Base-by-base conservation (phyloP, 495 filamentous ascomycete species). In the Hypoxylon trugodes region DNA sequence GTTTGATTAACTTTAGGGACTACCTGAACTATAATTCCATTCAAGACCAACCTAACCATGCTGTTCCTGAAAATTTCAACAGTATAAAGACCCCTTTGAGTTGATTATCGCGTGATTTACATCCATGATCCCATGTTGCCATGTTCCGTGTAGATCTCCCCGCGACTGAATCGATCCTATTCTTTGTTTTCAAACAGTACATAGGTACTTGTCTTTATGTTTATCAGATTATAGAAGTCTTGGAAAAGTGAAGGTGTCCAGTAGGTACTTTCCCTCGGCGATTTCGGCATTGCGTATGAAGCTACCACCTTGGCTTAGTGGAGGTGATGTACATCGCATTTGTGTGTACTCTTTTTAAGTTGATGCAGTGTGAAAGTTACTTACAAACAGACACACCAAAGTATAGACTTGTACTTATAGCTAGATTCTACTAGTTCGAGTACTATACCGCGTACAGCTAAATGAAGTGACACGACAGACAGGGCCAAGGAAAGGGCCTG, bases 391-490 rank as follows among this genome's bases (percentile, higher is more conserved):
- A n/a, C n/a, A n/a, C n/a, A n/a, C n/a, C n/a, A n/a, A n/a, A n/a
- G n/a, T n/a, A n/a, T 24, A 37, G 28, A 10, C 28, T 30, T 33
- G 41, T 57, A 56, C 10, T 19, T 28, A 41, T n/a, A 8, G 26
- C 19, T 49, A 40, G 10, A 25, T 9, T 10, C 15, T 48, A n/a
- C 18, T 51, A 53, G 30, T 47, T 53, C 38, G 15, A 54, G 40
- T 65, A 43, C 52, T 59, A 65, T 59, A 43, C 61, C 43, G 41
- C 42, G 36, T 21, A 49, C 38, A 55, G 51, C 37, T 61, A 61
- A 52, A 61, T 57, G 30, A 66, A 66, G 56, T 66, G 63, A 61
- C 63, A 66, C 57, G 63, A 66, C 63, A 66, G 43, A 56, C 33
- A 24, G 48, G 48, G 25, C 56, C 49, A 59, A 45, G 22, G 43